These are phyloP conservation scores for Leishmania amazonensis DNA, from an alignment of 208 protist species.

Conservation along the genomic window DNA sequence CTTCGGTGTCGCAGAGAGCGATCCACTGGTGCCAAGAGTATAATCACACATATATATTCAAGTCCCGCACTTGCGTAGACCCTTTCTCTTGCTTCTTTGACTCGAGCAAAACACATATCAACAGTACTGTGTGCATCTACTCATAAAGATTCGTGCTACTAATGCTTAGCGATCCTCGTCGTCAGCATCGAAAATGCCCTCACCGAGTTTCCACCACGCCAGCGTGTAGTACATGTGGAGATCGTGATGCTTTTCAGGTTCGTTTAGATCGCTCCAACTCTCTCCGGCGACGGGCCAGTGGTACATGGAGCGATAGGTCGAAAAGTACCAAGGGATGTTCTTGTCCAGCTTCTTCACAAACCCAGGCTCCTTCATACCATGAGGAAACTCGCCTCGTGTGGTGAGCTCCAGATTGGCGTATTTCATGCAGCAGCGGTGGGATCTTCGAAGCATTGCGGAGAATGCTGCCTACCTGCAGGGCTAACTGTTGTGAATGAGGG, in stretches of 20 bases:
- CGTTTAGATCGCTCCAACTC: constrained; percentile 88
- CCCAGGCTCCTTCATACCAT: constrained; percentile 90
- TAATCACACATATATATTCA: background rate
- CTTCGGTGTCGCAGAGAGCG: background rate
- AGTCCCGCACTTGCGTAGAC: background rate
- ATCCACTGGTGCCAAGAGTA: background rate
- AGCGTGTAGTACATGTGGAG: constrained; percentile 92
- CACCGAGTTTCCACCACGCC: constrained; percentile 90
- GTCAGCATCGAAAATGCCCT: constrained; percentile 87
- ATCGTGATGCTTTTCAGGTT: constrained; percentile 85
- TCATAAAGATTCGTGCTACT: background rate
- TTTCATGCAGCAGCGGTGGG: constrained; percentile 56
- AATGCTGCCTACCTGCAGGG: background rate
- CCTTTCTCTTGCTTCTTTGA: no score
- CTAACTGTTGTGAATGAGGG: background rate
- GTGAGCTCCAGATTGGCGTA: constrained; percentile 88
- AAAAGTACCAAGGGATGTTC: constrained; percentile 93
- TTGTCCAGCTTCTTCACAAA: constrained; percentile 90
- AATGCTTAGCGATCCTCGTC: constrained; percentile 60
- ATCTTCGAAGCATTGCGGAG: constrained; percentile 51
- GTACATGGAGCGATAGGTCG: constrained; percentile 90
- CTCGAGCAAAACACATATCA: background rate
- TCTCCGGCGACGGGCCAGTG: constrained; percentile 88
- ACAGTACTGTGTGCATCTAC: background rate
- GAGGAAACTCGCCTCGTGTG: constrained; percentile 87